These are phyloP conservation scores for Nidularia pulvinata DNA, from an alignment of 768 basidiomycete genomes.

Conservation along the genomic window DNA sequence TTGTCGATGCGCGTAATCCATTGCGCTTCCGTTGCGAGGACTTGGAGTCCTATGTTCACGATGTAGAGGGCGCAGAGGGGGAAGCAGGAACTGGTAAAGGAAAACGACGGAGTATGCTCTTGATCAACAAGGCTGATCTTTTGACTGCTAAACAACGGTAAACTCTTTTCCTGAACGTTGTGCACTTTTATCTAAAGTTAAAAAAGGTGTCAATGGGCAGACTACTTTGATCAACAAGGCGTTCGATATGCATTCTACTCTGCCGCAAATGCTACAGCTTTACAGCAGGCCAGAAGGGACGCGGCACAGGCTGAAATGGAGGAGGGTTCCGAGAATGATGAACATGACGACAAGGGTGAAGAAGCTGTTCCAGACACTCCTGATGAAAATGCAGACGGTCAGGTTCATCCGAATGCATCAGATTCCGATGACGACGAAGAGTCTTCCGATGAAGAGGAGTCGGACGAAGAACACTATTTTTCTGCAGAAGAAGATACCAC, in stretches of 20 bases:
- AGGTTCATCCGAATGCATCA: no score
- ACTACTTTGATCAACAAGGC: conserved; percentile 79
- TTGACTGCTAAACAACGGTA: conserved; percentile 87
- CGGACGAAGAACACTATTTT: conserved; percentile 21
- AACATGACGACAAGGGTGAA: conserved; percentile 24
- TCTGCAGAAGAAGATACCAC: conserved; percentile 53
- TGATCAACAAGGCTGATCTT: conserved; percentile 97
- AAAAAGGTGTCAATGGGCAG: conserved; percentile 82
- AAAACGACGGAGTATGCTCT: conserved; percentile 71
- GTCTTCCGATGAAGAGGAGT: no score
- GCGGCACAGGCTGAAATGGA: conserved; percentile 22
- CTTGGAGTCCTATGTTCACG: conserved; percentile 81
- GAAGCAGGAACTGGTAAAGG: conserved; percentile 77
- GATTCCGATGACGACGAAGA: no score
- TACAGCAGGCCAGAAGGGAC: conserved; percentile 75
- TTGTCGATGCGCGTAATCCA: conserved; percentile 96
- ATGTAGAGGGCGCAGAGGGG: conserved; percentile 83
- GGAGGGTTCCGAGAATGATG: conserved; percentile 5
- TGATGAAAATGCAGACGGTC: no score
- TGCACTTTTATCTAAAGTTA: background rate
- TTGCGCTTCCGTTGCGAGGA: conserved; percentile 92
- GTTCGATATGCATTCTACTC: conserved; percentile 93
- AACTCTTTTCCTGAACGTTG: background rate
- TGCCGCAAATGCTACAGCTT: conserved; percentile 81
- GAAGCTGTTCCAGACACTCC: conserved; percentile 33